Percentiles rank a stretch among this genome's conserved stretches.
These are phyloP conservation scores for Rhazya stricta DNA, from an alignment of 257 asterid genomes.

Conservation along the genomic window DNA sequence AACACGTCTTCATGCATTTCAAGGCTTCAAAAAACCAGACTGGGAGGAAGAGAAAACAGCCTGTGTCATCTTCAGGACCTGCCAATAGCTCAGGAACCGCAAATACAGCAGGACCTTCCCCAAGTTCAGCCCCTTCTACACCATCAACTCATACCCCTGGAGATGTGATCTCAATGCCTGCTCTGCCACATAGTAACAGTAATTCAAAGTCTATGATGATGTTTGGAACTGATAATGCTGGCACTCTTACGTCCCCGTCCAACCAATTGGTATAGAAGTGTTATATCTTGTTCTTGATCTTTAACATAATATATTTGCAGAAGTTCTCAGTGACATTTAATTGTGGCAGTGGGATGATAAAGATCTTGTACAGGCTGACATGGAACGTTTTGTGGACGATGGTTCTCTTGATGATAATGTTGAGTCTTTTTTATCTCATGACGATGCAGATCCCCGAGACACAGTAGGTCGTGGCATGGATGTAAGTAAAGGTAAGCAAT, in stretches of 20 bases:
- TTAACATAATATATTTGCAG: neutral
- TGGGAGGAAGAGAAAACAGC: slow-evolving; percentile 93
- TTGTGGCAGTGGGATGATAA: slow-evolving; percentile 93
- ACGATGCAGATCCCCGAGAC: slow-evolving; percentile 88
- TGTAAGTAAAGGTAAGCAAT: slow-evolving; percentile 69
- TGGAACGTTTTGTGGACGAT: slow-evolving; percentile 97
- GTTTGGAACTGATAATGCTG: slow-evolving; percentile 78
- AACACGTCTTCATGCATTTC: slow-evolving; percentile 37
- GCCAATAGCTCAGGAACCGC: slow-evolving; percentile 98
- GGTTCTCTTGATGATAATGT: slow-evolving; percentile 84
- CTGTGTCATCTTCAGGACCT: slow-evolving; percentile 87
- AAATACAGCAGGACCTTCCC: slow-evolving; percentile 98
- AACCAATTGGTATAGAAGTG: slow-evolving; percentile 65
- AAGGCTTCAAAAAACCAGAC: slow-evolving; percentile 91
- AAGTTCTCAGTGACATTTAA: slow-evolving; percentile 25
- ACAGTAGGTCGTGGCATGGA: slow-evolving; percentile 89
- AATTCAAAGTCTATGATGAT: slow-evolving; percentile 83
- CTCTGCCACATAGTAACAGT: slow-evolving; percentile 74
- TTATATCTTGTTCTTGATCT: slow-evolving; percentile 6
- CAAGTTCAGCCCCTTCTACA: slow-evolving; percentile 98
- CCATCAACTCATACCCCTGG: slow-evolving; percentile 98
- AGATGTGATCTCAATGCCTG: slow-evolving; percentile 82
- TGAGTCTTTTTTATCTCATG: slow-evolving; percentile 87
- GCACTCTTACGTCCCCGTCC: slow-evolving; percentile 84
- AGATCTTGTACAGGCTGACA: slow-evolving; percentile 88